Conservation (phyloP, 1,284 basidiomycete species). For the Retiboletus flavoniger region DNA sequence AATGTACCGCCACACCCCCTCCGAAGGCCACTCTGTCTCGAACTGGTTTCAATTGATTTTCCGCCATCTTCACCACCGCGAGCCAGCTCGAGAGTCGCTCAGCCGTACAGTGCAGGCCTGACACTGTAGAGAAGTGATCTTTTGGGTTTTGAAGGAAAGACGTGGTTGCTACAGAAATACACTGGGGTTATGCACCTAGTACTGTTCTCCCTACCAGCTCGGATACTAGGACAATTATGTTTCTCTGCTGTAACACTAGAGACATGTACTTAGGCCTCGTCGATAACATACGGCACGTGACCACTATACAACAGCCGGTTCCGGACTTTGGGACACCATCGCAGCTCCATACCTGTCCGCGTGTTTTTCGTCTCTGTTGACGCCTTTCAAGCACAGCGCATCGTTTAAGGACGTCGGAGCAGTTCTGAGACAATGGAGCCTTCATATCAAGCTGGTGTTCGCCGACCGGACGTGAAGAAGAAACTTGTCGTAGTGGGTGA, state of each 20-base stretch:
- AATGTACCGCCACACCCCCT: conserved; percentile 25
- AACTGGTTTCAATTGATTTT: conserved; percentile 2
- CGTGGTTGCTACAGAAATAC: not conserved
- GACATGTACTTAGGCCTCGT: not conserved
- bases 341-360: not conserved
- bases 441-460: conserved; percentile 28
- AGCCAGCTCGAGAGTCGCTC: not conserved
- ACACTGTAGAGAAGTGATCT: not conserved
- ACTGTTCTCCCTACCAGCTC: not conserved
- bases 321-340: not conserved
- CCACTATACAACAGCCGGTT: not conserved
- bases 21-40: conserved; percentile 1
- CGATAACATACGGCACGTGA: conserved; percentile 20
- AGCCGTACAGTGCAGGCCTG: not conserved
- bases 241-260: not conserved
- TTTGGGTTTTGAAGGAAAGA: not conserved
- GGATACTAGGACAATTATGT: too few relatives aligned
- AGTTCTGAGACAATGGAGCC: conserved; percentile 22
- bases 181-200: not conserved
- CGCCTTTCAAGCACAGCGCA: not conserved
- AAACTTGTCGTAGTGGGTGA: conserved; percentile 92
- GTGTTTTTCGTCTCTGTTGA: not conserved
- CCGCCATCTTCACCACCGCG: not conserved
- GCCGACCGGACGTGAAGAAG: conserved; percentile 77
- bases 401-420: not conserved